These are phyloP conservation scores for Kalmusia sp. DNA, from an alignment of 2,329 filamentous ascomycete genomes.

Conservation along the genomic window DNA sequence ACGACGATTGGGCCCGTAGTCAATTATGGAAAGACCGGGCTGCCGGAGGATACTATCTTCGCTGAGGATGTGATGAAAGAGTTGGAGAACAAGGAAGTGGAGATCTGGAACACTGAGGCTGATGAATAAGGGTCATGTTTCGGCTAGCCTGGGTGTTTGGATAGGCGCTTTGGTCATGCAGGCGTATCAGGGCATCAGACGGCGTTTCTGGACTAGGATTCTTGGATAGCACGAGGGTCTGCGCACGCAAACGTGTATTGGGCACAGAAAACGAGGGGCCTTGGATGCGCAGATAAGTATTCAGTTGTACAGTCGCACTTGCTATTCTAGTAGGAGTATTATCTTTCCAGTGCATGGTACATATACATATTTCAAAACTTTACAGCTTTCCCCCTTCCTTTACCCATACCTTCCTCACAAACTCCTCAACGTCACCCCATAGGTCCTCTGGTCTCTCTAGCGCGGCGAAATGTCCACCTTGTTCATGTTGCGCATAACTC, in stretches of 20 bases:
- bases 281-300: no score
- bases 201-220: background rate
- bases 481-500: slow-evolving; percentile 46
- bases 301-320: no score
- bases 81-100: slow-evolving; percentile 75
- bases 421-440: slow-evolving; percentile 55
- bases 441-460: slow-evolving; percentile 54
- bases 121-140: slow-evolving; percentile 70
- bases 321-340: no score
- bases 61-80: slow-evolving; percentile 73
- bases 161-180: background rate
- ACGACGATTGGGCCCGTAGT: slow-evolving; percentile 89
- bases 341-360: no score
- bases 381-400: background rate
- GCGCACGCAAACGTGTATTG: background rate
- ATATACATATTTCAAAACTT: no score
- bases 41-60: slow-evolving; percentile 82
- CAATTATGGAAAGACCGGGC: slow-evolving; percentile 77
- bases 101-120: slow-evolving; percentile 77
- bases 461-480: slow-evolving; percentile 64
- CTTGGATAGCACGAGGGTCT: background rate
- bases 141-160: no score
- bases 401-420: slow-evolving; percentile 48
- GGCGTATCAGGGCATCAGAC: background rate
- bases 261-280: no score